Evolutionary conservation across 192 early-diverging fungal species (phyloP).

Genomic region (Rhizophagus prolifer): DNA sequence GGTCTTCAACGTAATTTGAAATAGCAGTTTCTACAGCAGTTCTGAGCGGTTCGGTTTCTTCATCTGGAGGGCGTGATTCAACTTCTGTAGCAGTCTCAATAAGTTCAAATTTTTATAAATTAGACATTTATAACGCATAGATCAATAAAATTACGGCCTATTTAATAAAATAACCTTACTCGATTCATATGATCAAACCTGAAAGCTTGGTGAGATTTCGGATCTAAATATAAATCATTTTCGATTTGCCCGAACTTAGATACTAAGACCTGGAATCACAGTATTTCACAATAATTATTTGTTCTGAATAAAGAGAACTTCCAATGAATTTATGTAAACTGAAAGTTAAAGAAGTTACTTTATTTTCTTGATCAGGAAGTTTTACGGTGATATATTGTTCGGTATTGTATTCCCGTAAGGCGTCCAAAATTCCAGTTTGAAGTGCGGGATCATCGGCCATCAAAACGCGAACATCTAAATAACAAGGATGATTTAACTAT

Average conservation of each 20-base stretch:
- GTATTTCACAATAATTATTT: neutral
- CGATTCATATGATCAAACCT: conserved; percentile 80
- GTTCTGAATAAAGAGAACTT: neutral
- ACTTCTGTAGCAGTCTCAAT: conserved; percentile 36
- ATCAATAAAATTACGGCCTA: neutral
- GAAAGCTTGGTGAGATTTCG: conserved; percentile 68
- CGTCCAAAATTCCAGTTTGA: conserved; percentile 61
- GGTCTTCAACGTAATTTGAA: conserved; percentile 65
- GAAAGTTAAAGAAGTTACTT: conserved; percentile 39
- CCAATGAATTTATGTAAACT: neutral
- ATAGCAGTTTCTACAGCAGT: conserved; percentile 63
- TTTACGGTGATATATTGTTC: conserved; percentile 76
- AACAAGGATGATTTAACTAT: conserved; percentile 1
- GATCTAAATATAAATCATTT: conserved; percentile 70
- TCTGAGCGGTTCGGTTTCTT: conserved; percentile 41
- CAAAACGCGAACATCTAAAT: conserved; percentile 82
- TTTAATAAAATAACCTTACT: conserved; percentile 27
- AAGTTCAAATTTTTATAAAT: neutral
- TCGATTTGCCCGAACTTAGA: conserved; percentile 72
- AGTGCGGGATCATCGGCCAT: conserved; percentile 77
- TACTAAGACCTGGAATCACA: conserved; percentile 62
- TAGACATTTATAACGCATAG: too few relatives aligned
- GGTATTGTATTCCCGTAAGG: conserved; percentile 81
- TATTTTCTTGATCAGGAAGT: conserved; percentile 61
- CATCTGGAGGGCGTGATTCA: conserved; percentile 35